Evolutionary conservation across 2,329 filamentous ascomycete species (phyloP).

Genomic region (Calonectria fujianensis): DNA sequence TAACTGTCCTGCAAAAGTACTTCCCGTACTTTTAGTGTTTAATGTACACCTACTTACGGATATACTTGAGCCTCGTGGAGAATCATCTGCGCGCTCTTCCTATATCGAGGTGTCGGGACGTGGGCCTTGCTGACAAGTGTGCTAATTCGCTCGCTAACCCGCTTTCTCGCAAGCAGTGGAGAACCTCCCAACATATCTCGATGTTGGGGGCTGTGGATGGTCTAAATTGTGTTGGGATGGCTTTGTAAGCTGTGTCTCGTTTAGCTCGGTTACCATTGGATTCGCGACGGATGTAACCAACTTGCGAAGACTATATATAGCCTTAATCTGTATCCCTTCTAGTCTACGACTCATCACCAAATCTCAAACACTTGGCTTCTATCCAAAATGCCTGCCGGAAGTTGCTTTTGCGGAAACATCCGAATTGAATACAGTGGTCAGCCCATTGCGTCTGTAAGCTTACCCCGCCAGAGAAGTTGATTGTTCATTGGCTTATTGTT

Average conservation of each 20-base stretch:
- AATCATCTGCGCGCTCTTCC: neutral
- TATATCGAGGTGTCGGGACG: neutral
- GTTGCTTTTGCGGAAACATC: slow-evolving; percentile 15
- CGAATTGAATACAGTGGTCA: neutral
- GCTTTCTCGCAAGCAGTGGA: neutral
- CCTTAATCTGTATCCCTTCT: neutral
- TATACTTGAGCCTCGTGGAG: neutral
- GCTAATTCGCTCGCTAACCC: neutral
- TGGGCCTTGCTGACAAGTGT: neutral
- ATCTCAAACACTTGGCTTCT: neutral
- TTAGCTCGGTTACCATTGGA: neutral
- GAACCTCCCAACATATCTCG: slow-evolving; percentile 3
- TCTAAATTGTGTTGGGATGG: slow-evolving; percentile 13
- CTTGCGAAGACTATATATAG: neutral
- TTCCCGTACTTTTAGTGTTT: neutral
- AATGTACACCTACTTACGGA: neutral
- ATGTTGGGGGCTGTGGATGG: neutral
- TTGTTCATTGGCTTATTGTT: neutral
- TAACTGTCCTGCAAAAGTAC: too few relatives aligned
- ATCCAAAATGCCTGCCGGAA: neutral
- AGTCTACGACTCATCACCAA: neutral
- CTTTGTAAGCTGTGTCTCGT: slow-evolving; percentile 8
- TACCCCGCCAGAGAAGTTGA: neutral
- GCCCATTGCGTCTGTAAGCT: slow-evolving; percentile 2
- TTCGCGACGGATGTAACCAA: too few relatives aligned